Percentiles rank a stretch among this genome's conserved stretches.
phyloP scores from a whole-genome alignment of 2,329 filamentous ascomycete genomes.

The Diaporthe nobilis region DNA sequence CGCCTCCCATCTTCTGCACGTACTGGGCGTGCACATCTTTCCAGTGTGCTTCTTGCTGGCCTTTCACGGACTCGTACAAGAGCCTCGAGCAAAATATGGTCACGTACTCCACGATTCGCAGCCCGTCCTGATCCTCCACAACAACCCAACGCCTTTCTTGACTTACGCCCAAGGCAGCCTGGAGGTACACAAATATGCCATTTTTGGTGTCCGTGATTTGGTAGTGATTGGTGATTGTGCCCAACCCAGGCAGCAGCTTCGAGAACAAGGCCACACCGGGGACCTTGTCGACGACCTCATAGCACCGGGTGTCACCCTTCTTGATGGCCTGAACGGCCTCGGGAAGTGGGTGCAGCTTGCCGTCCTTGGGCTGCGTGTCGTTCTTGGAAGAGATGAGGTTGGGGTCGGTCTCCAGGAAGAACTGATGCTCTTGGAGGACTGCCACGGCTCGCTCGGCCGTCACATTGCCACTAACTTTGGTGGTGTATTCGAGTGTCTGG shows the following conservation, averaged over 20 bases:
- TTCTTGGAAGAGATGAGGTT: constrained; percentile 28
- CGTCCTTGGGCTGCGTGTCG: constrained; percentile 24
- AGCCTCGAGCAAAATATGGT: constrained; percentile 26
- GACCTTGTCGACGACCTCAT: constrained; percentile 17
- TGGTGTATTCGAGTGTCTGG: constrained; percentile 5
- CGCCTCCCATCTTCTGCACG: constrained; percentile 28
- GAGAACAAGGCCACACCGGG: constrained; percentile 29
- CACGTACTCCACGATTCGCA: constrained; percentile 34
- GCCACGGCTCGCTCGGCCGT: constrained; percentile 23
- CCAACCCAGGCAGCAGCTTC: constrained; percentile 22
- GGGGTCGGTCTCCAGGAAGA: constrained; percentile 30
- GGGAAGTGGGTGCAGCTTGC: constrained; percentile 20
- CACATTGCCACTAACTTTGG: constrained; percentile 1
- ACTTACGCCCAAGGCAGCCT: constrained; percentile 23
- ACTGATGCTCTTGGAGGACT: constrained; percentile 24
- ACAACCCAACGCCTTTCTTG: constrained; percentile 34
- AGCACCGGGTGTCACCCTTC: constrained; percentile 18
- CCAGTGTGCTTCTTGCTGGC: constrained; percentile 34
- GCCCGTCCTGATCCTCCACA: not conserved
- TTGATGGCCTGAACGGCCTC: constrained; percentile 7
- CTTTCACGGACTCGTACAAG: constrained; percentile 26
- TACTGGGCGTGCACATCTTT: constrained; percentile 30
- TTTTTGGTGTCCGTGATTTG: constrained; percentile 27
- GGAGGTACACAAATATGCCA: constrained; percentile 28
- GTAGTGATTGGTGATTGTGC: constrained; percentile 32